These are phyloP conservation scores for Metarhizium brunneum DNA, from an alignment of 2,329 filamentous ascomycete species.

Conservation along the genomic window DNA sequence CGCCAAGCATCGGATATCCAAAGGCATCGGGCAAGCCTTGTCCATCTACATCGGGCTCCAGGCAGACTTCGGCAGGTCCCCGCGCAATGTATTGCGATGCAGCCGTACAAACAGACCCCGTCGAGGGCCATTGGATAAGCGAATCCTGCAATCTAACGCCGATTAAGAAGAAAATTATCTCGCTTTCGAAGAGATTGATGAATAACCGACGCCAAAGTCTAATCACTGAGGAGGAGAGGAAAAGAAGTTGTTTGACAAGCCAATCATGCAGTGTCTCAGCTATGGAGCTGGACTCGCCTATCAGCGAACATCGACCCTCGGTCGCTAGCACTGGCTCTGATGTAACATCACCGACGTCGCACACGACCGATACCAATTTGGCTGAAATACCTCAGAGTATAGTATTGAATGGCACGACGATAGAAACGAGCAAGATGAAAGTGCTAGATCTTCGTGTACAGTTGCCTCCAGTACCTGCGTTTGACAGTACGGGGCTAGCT, in stretches of 20 bases:
- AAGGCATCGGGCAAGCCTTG: slow-evolving; percentile 19
- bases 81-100: slow-evolving; percentile 40
- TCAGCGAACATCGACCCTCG: slow-evolving; percentile 18
- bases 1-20: slow-evolving; percentile 23
- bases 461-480: slow-evolving; percentile 45
- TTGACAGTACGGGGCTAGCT: slow-evolving; percentile 30
- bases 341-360: slow-evolving; percentile 14
- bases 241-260: slow-evolving; percentile 14
- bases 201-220: slow-evolving; percentile 36
- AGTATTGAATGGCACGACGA: slow-evolving; percentile 3
- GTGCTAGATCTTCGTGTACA: slow-evolving; percentile 43
- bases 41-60: slow-evolving; percentile 20
- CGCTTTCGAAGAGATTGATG: slow-evolving; percentile 43
- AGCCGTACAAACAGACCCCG: slow-evolving; percentile 45
- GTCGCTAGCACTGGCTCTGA: slow-evolving; percentile 13
- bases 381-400: slow-evolving; percentile 20
- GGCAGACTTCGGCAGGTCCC: slow-evolving; percentile 28
- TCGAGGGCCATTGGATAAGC: slow-evolving; percentile 44
- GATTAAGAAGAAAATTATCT: slow-evolving; percentile 39
- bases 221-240: slow-evolving; percentile 29
- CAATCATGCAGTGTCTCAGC: slow-evolving; percentile 19
- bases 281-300: slow-evolving; percentile 32
- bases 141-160: slow-evolving; percentile 24
- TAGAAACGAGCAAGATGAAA: slow-evolving; percentile 22
- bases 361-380: slow-evolving; percentile 16